A percentile compares a stretch with the other conserved stretches of the same genome.
These are phyloP conservation scores for Coccomyxa sp. DNA, from an alignment of 139 green algal genomes.

Conservation along the genomic window DNA sequence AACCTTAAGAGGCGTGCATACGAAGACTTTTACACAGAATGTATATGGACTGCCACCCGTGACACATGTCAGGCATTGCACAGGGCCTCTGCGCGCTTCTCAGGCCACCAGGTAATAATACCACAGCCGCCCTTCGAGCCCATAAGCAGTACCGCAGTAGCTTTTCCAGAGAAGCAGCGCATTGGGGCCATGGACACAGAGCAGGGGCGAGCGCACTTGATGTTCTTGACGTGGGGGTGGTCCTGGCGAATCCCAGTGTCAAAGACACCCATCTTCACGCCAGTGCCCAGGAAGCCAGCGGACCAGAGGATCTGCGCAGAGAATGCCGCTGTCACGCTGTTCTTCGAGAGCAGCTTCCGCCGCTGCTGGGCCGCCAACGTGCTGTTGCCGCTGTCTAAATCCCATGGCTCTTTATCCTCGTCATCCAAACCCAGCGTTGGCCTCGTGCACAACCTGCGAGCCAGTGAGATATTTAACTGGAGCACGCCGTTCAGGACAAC, in stretches of 20 bases:
- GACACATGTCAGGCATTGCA: no score
- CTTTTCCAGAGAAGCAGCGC: no score
- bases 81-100: no score
- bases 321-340: constrained; percentile 47
- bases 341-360: constrained; percentile 3
- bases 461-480: constrained; percentile 2
- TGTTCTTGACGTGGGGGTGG: constrained; percentile 95
- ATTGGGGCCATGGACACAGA: background rate
- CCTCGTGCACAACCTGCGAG: constrained; percentile 34
- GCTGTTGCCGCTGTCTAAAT: background rate
- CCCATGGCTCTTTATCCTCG: background rate
- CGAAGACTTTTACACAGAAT: background rate
- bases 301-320: constrained; percentile 73
- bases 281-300: constrained; percentile 70
- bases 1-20: background rate
- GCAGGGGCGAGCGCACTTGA: constrained; percentile 40
- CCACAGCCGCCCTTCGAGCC: no score
- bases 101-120: no score
- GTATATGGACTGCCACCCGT: no score
- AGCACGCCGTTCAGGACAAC: background rate
- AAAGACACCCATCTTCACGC: constrained; percentile 91
- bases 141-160: no score
- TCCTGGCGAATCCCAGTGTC: constrained; percentile 89
- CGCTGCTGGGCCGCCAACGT: background rate
- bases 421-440: constrained; percentile 32